Evolutionary conservation across 257 asterid genomes (phyloP).

Genomic region (Eustoma russellianum): DNA sequence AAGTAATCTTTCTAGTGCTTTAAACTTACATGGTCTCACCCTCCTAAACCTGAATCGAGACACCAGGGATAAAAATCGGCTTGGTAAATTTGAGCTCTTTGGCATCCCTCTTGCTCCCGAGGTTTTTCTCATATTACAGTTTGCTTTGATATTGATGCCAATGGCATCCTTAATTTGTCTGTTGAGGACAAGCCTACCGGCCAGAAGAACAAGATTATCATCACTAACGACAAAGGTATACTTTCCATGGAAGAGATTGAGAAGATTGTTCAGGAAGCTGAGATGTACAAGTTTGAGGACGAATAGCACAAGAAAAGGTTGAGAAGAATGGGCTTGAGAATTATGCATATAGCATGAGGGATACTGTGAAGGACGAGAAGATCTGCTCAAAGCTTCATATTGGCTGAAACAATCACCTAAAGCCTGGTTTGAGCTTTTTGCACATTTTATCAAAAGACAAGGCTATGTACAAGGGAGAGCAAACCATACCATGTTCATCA

Average conservation of each 20-base stretch:
- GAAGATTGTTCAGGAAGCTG: conserved; percentile 84
- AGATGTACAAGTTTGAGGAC: conserved; percentile 74
- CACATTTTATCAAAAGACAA: too few relatives aligned
- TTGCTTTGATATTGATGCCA: conserved; percentile 77
- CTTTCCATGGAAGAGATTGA: conserved; percentile 77
- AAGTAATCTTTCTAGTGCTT: too few relatives aligned
- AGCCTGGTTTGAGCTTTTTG: too few relatives aligned
- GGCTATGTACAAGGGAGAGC: too few relatives aligned
- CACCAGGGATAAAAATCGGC: conserved; percentile 67
- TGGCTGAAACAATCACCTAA: too few relatives aligned
- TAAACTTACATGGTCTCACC: too few relatives aligned
- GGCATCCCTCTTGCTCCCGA: conserved; percentile 83
- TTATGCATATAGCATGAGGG: conserved; percentile 85
- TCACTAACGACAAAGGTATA: conserved; percentile 77
- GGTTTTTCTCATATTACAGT: conserved; percentile 83
- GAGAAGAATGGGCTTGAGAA: conserved; percentile 73
- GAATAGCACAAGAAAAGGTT: conserved; percentile 81
- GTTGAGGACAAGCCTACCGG: conserved; percentile 87
- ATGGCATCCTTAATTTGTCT: conserved; percentile 67
- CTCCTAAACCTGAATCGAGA: too few relatives aligned
- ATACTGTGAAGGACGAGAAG: conserved; percentile 73
- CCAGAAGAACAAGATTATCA: conserved; percentile 84
- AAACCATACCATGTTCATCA: too few relatives aligned
- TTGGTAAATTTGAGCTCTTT: conserved; percentile 71
- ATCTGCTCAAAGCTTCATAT: conserved; percentile 56